Conservation (phyloP, 306 rosid species). For the Aeschynomene evenia region DNA sequence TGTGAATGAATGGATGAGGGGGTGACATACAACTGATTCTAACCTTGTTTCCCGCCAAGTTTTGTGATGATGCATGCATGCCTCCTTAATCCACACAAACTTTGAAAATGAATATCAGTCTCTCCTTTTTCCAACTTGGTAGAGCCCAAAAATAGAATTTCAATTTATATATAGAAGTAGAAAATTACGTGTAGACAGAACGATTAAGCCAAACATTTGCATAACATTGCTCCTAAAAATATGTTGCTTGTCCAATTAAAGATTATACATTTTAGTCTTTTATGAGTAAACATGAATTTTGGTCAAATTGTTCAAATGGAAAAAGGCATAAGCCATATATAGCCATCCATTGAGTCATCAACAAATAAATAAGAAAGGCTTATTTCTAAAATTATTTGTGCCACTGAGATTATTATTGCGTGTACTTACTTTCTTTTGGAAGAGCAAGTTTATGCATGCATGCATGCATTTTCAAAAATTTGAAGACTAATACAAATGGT, state of each 20-base stretch:
- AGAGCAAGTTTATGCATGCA: too few relatives aligned
- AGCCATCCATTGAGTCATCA: neutral
- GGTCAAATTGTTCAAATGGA: neutral
- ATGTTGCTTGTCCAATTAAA: neutral
- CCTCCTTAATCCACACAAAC: neutral
- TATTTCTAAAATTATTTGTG: neutral
- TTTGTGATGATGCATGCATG: neutral
- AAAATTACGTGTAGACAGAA: neutral
- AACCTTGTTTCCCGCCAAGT: conserved; percentile 35
- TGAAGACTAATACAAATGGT: too few relatives aligned
- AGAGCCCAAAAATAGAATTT: conserved; percentile 14
- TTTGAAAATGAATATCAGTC: conserved; percentile 17
- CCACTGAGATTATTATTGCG: neutral
- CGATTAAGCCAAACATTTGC: neutral
- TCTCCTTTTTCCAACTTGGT: conserved; percentile 13
- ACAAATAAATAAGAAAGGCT: neutral
- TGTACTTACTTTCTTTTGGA: too few relatives aligned
- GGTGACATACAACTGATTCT: neutral
- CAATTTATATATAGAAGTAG: too few relatives aligned
- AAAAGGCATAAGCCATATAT: neutral
- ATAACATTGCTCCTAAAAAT: too few relatives aligned
- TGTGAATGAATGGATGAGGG: conserved; percentile 25
- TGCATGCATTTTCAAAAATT: too few relatives aligned
- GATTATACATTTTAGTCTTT: neutral
- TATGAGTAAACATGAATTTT: neutral